Evolutionary conservation across 1,139 yeast species (phyloP), one percentile per base, ranked within the genome.

Genomic region (Pichia sp.): DNA sequence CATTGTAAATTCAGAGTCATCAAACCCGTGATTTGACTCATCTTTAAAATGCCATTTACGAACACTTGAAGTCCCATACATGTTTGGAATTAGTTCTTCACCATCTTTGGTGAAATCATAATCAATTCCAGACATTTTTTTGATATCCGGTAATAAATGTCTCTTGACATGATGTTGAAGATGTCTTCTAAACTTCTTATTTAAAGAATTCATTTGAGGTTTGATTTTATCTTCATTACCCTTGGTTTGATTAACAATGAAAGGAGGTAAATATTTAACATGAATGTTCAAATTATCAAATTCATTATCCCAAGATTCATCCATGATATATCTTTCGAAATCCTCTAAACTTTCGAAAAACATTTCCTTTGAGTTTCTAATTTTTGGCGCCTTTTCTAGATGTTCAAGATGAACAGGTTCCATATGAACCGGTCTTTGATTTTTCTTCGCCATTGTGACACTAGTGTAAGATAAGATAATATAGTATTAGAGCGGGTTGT

Each of bases 221-320:
- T 84, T 84, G 55, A 85, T 79, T 67, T 83, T 84, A 53, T 85
- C 93, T 53, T 82, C 79, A 65, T 84, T 82, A 54, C 83, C 80
- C 60, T 82, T 87, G 57, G 84, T 77, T 59, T 80, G 85, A 60
- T 78, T 77, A 68, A 84, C 62, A 48, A 85, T 79, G 64, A 85
- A 85, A 48, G 91, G 91, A 30, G 93, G 93, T 62, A 80, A 76
- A 67, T 85, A 85, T 49, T 73, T 73, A 58, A 84, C 72, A 59
- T 78, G 83, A 48, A 87, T 87, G 65, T 83, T 87, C 61, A 82
- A 73, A 62, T 81, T 79, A 63, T 81, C 87, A 63, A 77, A 83
- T 55, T 84, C 90, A 55, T 84, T 83, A 66, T 84, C 91, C 79
- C 87, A 84, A 14, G 87, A 80, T 64, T 83, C 90, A 62, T 83